Base-by-base conservation (phyloP, 1,284 basidiomycete genomes). In the Apiotrichum gamsii region DNA sequence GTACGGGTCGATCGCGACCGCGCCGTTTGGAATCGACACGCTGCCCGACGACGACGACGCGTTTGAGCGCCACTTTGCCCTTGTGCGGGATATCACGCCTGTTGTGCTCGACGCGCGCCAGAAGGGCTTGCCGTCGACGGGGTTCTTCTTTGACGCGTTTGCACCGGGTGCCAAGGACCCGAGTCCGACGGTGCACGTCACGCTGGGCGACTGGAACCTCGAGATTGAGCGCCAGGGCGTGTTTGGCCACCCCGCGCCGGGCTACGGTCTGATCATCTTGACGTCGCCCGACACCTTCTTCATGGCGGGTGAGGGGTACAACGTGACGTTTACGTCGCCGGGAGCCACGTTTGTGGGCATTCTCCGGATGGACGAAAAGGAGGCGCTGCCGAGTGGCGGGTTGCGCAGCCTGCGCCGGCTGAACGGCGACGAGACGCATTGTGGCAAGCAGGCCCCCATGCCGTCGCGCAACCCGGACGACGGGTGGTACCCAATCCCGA, bases 111-210 rank as follows among this genome's bases (percentile, higher is more conserved):
- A 34, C 8, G 46, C 51, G 15, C n/a, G 45, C 21, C 18, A 21
- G 14, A 29, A 43, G 6, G 45, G 45, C 8, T 32, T 19, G 16
- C 30, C 18, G 11, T 42, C 20, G 13, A 41, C 24, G 16, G 49
- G 53, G 4, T 51, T 55, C 49, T 55, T 36, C 49, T 55, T 55
- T 24, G 53, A 55, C 43, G 23, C 25, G 9, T 44, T 44, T 21
- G 32, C 18, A 9, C 14, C 20, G 4, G 45, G 42, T 24, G 32
- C 38, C 20, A 31, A 40, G 19, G 53, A 51, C 29, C 45, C 40
- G 6, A 33, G 35, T n/a, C 28, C 37, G 11, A 14, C 23, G 6
- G 30, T 33, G 15, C 31, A 15, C 4, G 30, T 45, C 31, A 19
- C 6, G 5, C 24, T 55, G n/a, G 49, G 53, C 25, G 14, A 34